phyloP scores from a whole-genome alignment of 202 grass and related monocot species.

The Zizania palustris region DNA sequence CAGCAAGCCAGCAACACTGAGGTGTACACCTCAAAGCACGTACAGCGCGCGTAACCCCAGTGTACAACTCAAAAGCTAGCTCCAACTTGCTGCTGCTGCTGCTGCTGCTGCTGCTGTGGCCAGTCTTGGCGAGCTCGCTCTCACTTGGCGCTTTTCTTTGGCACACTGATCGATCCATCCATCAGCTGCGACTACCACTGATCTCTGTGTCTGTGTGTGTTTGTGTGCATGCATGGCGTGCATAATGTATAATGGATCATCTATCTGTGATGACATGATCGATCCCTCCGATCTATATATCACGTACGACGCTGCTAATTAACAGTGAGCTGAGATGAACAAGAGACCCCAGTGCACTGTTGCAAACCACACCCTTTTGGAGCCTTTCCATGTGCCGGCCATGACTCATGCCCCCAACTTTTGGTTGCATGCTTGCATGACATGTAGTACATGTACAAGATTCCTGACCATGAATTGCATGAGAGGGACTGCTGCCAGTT shows the following conservation, averaged over 20 bases:
- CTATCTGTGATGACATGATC: conserved; percentile 7
- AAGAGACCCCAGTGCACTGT: background rate
- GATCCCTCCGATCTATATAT: background rate
- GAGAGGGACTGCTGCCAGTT: background rate
- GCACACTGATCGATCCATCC: background rate
- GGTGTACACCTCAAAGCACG: conserved; percentile 17
- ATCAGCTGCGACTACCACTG: background rate
- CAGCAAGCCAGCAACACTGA: conserved; percentile 29
- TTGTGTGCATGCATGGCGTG: background rate
- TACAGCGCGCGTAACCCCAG: background rate
- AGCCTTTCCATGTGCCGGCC: conserved; percentile 47
- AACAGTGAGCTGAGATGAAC: conserved; percentile 26
- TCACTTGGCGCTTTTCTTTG: conserved; percentile 10
- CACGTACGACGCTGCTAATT: background rate
- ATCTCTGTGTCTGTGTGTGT: background rate
- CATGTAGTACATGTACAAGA: conserved; percentile 44
- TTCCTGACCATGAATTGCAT: conserved; percentile 39
- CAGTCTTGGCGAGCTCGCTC: conserved; percentile 25
- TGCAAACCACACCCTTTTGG: conserved; percentile 28
- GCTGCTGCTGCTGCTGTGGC: background rate
- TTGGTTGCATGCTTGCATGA: conserved; percentile 25
- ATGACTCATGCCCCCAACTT: conserved; percentile 33
- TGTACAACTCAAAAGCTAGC: background rate
- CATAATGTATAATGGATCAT: too few relatives aligned
- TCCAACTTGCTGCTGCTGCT: background rate